Base-by-base conservation (phyloP, 225 moss, liverwort and hornwort species). In the Marchantia paleacea region DNA sequence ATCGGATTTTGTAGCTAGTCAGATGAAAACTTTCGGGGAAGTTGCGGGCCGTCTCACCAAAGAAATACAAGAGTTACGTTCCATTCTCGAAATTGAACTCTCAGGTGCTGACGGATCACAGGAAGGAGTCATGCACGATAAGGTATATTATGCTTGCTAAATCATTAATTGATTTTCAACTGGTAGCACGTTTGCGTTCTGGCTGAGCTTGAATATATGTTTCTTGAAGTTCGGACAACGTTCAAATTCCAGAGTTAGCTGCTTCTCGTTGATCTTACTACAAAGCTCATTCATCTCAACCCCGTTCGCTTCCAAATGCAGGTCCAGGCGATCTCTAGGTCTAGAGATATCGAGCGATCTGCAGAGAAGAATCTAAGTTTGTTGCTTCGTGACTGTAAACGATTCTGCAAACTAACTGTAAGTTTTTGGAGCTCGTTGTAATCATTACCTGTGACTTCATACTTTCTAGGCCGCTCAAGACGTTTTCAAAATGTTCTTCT, bases 331-430 rank as follows among this genome's bases (percentile, higher is more conserved):
- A 70, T 79, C 28, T 69, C 79, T 67, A 84, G 69, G 67, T 87
- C 84, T 7, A 87, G 52, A 81, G 80, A 69, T 16, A 72, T 70
- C 5, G 84, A 87, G 80, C 52, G 48, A 75, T 55, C 68, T 22
- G 63, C 84, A 13, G 80, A 87, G 19, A 87, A 82, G 75, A 82
- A 69, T 20, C 55, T 87, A 18, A 29, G 77, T 7, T n/a, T 24
- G n/a, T 55, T 87, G 75, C 75, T 85, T 6, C 84, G 82, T 62
- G 87, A 87, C n/a, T 81, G 84, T 55, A 84, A 76, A 54, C 82
- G 87, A 58, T 82, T 82, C 57, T 69, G 82, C 82, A 82, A 84
- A 75, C 80, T 87, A 48, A 84, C 79, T 0, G 87, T 85, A 55
- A 73, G 87, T 75, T 20, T 49, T 0, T 57, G 3, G 39, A 39